Evolutionary conservation across 768 basidiomycete genomes (phyloP), one percentile per base, ranked within the genome.

Genomic region (Myochromella boudieri): DNA sequence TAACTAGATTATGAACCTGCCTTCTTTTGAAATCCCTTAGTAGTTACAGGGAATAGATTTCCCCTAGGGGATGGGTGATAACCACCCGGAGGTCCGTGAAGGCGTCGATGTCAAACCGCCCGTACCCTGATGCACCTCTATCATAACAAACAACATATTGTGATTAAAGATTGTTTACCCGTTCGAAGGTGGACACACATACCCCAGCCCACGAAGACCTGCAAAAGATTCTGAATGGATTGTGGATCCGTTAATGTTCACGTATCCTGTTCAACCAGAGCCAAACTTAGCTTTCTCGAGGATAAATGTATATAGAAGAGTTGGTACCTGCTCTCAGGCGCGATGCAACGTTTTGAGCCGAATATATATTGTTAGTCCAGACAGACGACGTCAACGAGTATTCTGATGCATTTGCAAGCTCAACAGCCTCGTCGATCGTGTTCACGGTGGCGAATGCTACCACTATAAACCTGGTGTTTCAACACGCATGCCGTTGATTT

Each of bases 161-260:
- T 34, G 33, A 34, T 7, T 14, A 34, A 17, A n/a, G 18, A 14
- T 17, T 29, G 33, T 34, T 34, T n/a, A 7, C 18, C 33, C 8
- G n/a, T 6, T 6, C 33, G 18, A 34, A 17, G 14, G 5, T 34
- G 33, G 5, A 5, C 33, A 34, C n/a, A 14, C 18, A n/a, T 58
- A 80, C 79, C 77, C 73, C 15, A 80, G 62, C 0, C 79, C 79
- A 3, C 67, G 54, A 7, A 69, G 47, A 12, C 70, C 67, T 39
- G 69, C 60, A 6, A 48, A 44, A 5, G 64, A 54, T 51, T 83
- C 78, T 6, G 60, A 55, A 46, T 80, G 75, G 18, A 81, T 53
- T 3, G 78, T 77, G 3, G 72, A 60, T 1, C 80, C 81, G 48
- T 85, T 84, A 53, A 84, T 71, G 54, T 77, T 75, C 12, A 71